These are phyloP conservation scores for Penicillium polonicum DNA, from an alignment of 2,329 filamentous ascomycete genomes.

Conservation along the genomic window DNA sequence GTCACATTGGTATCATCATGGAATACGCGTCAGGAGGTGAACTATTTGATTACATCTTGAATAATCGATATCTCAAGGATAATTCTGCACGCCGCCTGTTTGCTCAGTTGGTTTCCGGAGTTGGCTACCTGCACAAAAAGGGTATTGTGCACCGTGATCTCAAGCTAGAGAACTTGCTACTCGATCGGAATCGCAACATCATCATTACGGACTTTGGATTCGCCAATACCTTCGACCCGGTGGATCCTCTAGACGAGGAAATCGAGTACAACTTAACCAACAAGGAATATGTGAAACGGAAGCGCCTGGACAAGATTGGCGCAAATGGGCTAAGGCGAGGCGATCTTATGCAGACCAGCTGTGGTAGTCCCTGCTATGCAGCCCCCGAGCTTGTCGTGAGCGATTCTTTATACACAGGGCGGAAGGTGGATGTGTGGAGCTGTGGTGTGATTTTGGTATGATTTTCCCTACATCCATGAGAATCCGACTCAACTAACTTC, in stretches of 20 bases:
- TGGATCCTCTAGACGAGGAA: slow-evolving; percentile 83
- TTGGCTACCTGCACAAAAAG: slow-evolving; percentile 97
- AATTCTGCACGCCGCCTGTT: slow-evolving; percentile 86
- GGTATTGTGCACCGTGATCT: slow-evolving; percentile 96
- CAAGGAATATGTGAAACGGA: slow-evolving; percentile 80
- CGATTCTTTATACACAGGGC: slow-evolving; percentile 92
- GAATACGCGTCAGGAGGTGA: slow-evolving; percentile 98
- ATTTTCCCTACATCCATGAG: not conserved
- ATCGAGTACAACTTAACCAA: slow-evolving; percentile 85
- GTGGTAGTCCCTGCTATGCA: slow-evolving; percentile 95
- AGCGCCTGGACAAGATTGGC: slow-evolving; percentile 78
- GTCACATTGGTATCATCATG: slow-evolving; percentile 95
- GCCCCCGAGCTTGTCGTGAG: slow-evolving; percentile 96
- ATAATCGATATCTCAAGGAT: slow-evolving; percentile 94
- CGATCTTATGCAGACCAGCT: slow-evolving; percentile 98
- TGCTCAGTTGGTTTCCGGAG: slow-evolving; percentile 91
- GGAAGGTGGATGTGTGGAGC: slow-evolving; percentile 99
- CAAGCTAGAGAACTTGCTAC: slow-evolving; percentile 90
- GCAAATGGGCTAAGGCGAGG: slow-evolving; percentile 75
- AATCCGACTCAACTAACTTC: not conserved
- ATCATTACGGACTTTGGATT: slow-evolving; percentile 99
- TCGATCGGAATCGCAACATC: slow-evolving; percentile 96
- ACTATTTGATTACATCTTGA: slow-evolving; percentile 96
- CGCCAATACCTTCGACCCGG: slow-evolving; percentile 91
- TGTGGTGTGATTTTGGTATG: slow-evolving; percentile 96